Evolutionary conservation across 1,139 yeast genomes (phyloP).

Genomic region (Yamadazyma atmosphaerica): DNA sequence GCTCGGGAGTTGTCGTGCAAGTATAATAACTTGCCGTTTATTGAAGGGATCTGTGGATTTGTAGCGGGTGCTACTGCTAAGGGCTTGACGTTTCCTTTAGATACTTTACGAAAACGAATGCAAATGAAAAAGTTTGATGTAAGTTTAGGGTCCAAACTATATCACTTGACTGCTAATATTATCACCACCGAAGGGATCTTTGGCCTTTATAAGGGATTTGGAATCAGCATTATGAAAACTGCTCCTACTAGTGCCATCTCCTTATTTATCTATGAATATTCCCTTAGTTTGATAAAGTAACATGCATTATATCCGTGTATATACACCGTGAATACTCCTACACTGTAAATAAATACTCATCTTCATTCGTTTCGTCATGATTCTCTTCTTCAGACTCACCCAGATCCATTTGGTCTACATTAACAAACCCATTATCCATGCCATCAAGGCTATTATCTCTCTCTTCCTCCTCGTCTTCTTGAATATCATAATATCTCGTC

Average conservation of each 20-base stretch:
- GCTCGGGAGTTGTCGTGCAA: slow-evolving; percentile 32
- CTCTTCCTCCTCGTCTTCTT: slow-evolving; percentile 20
- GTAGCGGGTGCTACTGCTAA: slow-evolving; percentile 78
- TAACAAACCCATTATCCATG: slow-evolving; percentile 2
- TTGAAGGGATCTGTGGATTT: slow-evolving; percentile 71
- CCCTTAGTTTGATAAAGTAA: slow-evolving; percentile 12
- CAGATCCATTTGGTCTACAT: slow-evolving; percentile 1
- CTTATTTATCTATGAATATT: slow-evolving; percentile 67
- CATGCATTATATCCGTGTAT: not conserved
- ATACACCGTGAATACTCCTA: slow-evolving; percentile 5
- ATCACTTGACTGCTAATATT: slow-evolving; percentile 30
- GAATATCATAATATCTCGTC: slow-evolving; percentile 29
- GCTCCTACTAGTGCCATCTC: slow-evolving; percentile 84
- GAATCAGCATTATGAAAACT: slow-evolving; percentile 67
- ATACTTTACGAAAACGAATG: slow-evolving; percentile 73
- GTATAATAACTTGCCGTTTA: slow-evolving; percentile 36
- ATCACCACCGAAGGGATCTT: slow-evolving; percentile 55
- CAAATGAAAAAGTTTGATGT: slow-evolving; percentile 47
- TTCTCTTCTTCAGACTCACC: slow-evolving; percentile 13
- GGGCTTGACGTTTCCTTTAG: slow-evolving; percentile 78
- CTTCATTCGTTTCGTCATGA: slow-evolving; percentile 10
- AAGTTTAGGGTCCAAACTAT: slow-evolving; percentile 5
- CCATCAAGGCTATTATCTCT: not conserved
- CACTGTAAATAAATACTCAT: slow-evolving; percentile 35
- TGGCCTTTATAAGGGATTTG: slow-evolving; percentile 75